Conservation (phyloP, 192 early-diverging fungal genomes). For the Pilobolus umbonatus region DNA sequence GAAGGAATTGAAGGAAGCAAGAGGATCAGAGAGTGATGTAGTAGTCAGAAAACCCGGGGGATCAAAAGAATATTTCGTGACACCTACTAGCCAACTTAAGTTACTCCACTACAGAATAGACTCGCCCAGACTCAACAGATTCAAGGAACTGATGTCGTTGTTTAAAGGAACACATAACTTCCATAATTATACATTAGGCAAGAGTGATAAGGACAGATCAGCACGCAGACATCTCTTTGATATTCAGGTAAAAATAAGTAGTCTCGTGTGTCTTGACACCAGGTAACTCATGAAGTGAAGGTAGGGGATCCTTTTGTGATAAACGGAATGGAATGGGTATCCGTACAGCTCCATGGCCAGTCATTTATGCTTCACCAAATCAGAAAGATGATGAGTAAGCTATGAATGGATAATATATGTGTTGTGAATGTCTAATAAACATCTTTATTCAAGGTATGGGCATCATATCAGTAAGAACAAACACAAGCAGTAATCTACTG, state of each 20-base stretch:
- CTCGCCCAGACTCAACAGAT: slow-evolving; percentile 51
- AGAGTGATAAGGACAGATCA: slow-evolving; percentile 67
- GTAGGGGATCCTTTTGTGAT: slow-evolving; percentile 62
- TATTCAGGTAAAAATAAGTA: slow-evolving; percentile 52
- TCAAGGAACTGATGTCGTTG: slow-evolving; percentile 59
- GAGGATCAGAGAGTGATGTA: slow-evolving; percentile 4
- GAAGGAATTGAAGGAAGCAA: slow-evolving; percentile 1
- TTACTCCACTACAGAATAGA: slow-evolving; percentile 62
- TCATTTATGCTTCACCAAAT: slow-evolving; percentile 99
- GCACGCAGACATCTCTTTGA: slow-evolving; percentile 78
- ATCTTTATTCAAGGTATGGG: slow-evolving; percentile 48
- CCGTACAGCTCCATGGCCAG: slow-evolving; percentile 88
- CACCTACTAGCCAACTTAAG: slow-evolving; percentile 54
- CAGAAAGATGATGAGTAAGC: slow-evolving; percentile 95
- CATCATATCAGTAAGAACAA: slow-evolving; percentile 76
- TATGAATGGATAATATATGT: not conserved
- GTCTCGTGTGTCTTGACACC: not conserved
- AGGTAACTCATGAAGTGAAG: slow-evolving; percentile 8
- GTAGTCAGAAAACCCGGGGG: not conserved
- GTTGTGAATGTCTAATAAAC: not conserved
- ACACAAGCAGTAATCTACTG: slow-evolving; percentile 65
- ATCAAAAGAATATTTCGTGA: slow-evolving; percentile 4
- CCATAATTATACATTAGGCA: slow-evolving; percentile 92
- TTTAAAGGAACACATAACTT: slow-evolving; percentile 91
- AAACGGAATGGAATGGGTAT: slow-evolving; percentile 81